A percentile compares a stretch with the other conserved stretches of the same genome.
Evolutionary conservation across 116 monocot species (phyloP).

Genomic region (Trichopus zeylanicus): DNA sequence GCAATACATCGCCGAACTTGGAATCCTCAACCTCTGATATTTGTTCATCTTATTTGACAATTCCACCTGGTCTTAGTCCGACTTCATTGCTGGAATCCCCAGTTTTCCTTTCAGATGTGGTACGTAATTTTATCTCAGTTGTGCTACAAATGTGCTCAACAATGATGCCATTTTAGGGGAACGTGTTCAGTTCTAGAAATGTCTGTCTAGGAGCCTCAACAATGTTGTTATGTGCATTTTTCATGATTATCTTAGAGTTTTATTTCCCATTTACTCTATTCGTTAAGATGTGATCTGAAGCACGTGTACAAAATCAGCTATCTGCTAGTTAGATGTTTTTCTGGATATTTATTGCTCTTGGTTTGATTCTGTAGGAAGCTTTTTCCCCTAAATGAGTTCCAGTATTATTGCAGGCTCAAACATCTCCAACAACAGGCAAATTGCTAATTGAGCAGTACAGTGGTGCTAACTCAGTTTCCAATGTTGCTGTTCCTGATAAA

Average conservation of each 20-base stretch:
- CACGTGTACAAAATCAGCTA: no score
- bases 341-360: not conserved
- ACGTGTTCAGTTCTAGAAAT: no score
- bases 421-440: conserved; percentile 71
- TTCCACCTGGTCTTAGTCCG: conserved; percentile 45
- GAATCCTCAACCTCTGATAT: conserved; percentile 19
- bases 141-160: no score
- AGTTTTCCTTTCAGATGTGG: conserved; percentile 44
- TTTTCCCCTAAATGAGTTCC: not conserved
- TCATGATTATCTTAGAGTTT: no score
- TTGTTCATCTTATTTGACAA: conserved; percentile 33
- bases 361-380: not conserved
- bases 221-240: no score
- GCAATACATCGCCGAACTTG: conserved; percentile 13
- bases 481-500: conserved; percentile 6
- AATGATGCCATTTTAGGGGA: no score
- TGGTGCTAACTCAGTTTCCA: conserved; percentile 3
- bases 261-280: no score
- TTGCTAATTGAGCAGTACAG: conserved; percentile 18
- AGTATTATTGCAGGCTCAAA: conserved; percentile 33
- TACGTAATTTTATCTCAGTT: conserved; percentile 6
- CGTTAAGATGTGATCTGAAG: no score
- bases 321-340: not conserved
- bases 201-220: no score
- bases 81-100: conserved; percentile 44